phyloP scores from a whole-genome alignment of 352 stramenopile species.

The Pythium sp. region DNA sequence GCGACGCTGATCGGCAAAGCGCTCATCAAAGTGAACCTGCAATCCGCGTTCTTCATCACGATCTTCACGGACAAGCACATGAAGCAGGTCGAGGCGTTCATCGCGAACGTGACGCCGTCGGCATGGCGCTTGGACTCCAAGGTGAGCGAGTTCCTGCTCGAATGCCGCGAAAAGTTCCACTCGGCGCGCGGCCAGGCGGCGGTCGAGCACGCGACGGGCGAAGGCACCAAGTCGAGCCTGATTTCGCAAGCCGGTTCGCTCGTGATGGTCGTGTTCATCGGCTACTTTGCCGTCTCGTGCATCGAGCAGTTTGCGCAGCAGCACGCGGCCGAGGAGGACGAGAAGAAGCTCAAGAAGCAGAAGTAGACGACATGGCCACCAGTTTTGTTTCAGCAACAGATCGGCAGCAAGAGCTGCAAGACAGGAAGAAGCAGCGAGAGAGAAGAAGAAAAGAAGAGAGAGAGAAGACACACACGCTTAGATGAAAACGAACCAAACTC shows the following conservation, averaged over 20 bases:
- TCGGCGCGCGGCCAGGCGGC: constrained; percentile 57
- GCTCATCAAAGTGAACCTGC: constrained; percentile 90
- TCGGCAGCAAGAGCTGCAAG: neutral
- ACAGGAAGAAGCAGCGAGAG: neutral
- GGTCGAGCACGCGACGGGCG: constrained; percentile 51
- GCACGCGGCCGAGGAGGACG: constrained; percentile 84
- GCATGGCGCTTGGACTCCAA: constrained; percentile 74
- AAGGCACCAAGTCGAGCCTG: constrained; percentile 46
- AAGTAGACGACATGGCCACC: constrained; percentile 28
- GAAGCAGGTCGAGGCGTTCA: constrained; percentile 82
- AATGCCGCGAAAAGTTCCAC: constrained; percentile 87
- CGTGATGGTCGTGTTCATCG: constrained; percentile 88
- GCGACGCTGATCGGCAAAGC: constrained; percentile 93
- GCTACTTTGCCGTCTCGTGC: constrained; percentile 88
- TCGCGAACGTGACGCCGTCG: constrained; percentile 68
- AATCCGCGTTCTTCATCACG: constrained; percentile 90
- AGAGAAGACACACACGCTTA: constrained; percentile 8
- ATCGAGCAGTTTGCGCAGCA: constrained; percentile 91
- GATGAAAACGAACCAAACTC: constrained; percentile 6
- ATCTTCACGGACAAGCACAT: constrained; percentile 88
- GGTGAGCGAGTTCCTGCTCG: constrained; percentile 84
- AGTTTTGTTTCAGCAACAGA: neutral
- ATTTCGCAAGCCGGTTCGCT: constrained; percentile 78
- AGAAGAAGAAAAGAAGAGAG: neutral
- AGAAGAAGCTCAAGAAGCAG: constrained; percentile 82